Conservation (phyloP, 192 early-diverging fungal genomes). For the Coemansia sp. region DNA sequence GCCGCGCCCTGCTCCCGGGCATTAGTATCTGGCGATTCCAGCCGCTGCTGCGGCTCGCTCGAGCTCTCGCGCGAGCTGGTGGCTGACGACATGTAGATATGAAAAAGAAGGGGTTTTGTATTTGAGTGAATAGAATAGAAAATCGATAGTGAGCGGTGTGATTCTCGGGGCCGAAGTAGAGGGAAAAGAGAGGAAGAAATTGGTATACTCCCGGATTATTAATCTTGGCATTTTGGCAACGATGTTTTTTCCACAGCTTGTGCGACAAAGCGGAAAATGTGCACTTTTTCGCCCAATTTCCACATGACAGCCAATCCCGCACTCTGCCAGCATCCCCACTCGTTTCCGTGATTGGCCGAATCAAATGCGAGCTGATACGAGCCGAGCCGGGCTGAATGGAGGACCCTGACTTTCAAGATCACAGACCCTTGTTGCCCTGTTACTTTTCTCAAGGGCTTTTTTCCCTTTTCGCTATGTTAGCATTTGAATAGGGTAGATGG, state of each 20-base stretch:
- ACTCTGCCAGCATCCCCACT: neutral
- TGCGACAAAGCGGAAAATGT: neutral
- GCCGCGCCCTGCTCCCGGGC: slow-evolving; percentile 1
- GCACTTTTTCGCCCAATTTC: neutral
- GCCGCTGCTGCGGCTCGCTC: neutral
- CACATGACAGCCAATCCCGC: neutral
- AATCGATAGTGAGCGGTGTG: slow-evolving; percentile 7
- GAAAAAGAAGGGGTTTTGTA: neutral
- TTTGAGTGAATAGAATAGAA: neutral
- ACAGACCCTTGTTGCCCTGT: no score
- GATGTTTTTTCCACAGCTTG: no score
- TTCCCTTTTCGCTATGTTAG: no score
- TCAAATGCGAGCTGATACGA: neutral
- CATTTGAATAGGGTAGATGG: no score
- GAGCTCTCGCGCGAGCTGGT: slow-evolving; percentile 34
- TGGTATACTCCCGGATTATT: no score
- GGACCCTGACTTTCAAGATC: neutral
- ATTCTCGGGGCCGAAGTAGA: slow-evolving; percentile 17
- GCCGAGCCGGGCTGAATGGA: neutral
- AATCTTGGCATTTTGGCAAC: no score
- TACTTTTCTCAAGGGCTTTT: no score
- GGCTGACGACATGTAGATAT: neutral
- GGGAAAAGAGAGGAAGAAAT: neutral
- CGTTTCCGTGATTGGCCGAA: neutral
- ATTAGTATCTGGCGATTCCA: neutral